phyloP scores from a whole-genome alignment of 345 rosid species.

The Euphorbia pulcherrima region DNA sequence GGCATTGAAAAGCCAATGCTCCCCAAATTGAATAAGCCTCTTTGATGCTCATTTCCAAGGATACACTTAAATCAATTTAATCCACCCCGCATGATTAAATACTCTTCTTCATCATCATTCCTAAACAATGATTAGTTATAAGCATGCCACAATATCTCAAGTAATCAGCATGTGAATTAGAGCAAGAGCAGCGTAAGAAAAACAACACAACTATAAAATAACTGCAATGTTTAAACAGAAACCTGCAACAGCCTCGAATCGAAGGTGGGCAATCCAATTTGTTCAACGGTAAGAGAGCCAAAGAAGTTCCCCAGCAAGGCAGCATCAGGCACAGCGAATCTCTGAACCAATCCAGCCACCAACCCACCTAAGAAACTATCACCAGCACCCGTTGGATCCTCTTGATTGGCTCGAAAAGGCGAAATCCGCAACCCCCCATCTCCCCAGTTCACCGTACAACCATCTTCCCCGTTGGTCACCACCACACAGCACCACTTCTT shows the following conservation, averaged over 20 bases:
- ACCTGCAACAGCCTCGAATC: slow-evolving; percentile 68
- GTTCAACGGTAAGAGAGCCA: slow-evolving; percentile 86
- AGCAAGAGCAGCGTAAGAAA: neutral
- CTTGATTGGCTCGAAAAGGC: slow-evolving; percentile 68
- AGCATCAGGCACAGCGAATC: slow-evolving; percentile 81
- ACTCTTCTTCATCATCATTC: neutral
- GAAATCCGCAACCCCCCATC: slow-evolving; percentile 46
- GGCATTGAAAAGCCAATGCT: neutral
- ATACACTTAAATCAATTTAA: neutral
- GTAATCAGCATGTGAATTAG: neutral
- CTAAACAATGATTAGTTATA: too few species aligned
- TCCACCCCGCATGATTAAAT: neutral
- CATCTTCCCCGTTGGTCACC: slow-evolving; percentile 84
- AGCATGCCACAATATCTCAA: neutral
- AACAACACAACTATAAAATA: too few species aligned
- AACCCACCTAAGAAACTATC: slow-evolving; percentile 87
- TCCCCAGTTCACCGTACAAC: slow-evolving; percentile 56
- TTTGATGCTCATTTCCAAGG: neutral
- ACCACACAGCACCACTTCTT: slow-evolving; percentile 73
- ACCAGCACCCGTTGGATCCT: slow-evolving; percentile 98
- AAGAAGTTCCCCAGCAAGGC: slow-evolving; percentile 85
- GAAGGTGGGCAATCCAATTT: slow-evolving; percentile 79
- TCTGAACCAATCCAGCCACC: slow-evolving; percentile 69
- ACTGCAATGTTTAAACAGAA: slow-evolving; percentile 12
- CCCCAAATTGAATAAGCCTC: neutral